Evolutionary conservation across 2,329 filamentous ascomycete species (phyloP).

Genomic region (Stagonosporopsis cucurbitacearum): DNA sequence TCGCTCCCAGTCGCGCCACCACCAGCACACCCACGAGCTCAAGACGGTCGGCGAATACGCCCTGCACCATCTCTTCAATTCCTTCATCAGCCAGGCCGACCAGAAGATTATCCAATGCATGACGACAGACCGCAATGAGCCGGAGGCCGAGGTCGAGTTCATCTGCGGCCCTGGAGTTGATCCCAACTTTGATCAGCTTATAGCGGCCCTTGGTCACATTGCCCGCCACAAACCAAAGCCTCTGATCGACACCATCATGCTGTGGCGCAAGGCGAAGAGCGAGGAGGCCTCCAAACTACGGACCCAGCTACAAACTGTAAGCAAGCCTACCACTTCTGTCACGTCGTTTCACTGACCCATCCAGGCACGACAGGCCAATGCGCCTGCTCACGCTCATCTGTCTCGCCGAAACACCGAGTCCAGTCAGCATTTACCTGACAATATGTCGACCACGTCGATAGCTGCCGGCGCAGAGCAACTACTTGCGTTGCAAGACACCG

Average conservation of each 20-base stretch:
- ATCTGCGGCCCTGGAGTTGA: slow-evolving; percentile 92
- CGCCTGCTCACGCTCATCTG: slow-evolving; percentile 32
- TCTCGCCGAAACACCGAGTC: slow-evolving; percentile 48
- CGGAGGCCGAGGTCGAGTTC: slow-evolving; percentile 82
- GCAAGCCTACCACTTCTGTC: not conserved
- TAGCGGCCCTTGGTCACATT: slow-evolving; percentile 91
- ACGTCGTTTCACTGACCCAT: slow-evolving; percentile 23
- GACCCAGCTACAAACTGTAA: slow-evolving; percentile 40
- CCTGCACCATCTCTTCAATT: slow-evolving; percentile 93
- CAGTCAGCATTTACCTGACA: slow-evolving; percentile 34
- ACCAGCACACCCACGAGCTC: slow-evolving; percentile 72
- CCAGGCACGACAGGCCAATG: slow-evolving; percentile 40
- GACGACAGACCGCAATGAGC: slow-evolving; percentile 76
- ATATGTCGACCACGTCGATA: slow-evolving; percentile 35
- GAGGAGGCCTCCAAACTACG: slow-evolving; percentile 69
- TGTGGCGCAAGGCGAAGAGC: slow-evolving; percentile 96
- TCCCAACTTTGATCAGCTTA: slow-evolving; percentile 89
- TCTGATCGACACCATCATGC: slow-evolving; percentile 95
- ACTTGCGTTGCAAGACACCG: slow-evolving; percentile 68
- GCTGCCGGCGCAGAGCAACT: slow-evolving; percentile 39
- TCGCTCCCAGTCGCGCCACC: slow-evolving; percentile 71
- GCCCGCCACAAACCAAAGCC: slow-evolving; percentile 93
- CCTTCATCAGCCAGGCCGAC: slow-evolving; percentile 97
- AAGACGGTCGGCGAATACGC: slow-evolving; percentile 99
- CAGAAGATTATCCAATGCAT: slow-evolving; percentile 92